A percentile compares a stretch with the other conserved stretches of the same genome.
Conservation (phyloP, 345 rosid genomes). For the Viola odorata region DNA sequence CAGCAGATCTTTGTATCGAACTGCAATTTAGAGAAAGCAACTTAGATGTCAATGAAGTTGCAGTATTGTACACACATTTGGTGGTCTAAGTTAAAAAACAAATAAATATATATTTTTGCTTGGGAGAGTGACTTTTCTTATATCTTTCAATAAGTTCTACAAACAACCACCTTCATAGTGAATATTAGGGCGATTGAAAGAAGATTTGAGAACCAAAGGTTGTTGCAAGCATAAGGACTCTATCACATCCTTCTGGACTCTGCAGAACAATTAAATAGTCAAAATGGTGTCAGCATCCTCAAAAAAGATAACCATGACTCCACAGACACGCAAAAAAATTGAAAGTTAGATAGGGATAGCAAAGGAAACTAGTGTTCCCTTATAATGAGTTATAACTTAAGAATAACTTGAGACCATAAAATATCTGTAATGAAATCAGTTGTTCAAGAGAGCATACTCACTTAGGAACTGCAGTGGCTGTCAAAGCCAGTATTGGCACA, state of each 20-base stretch:
- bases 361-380: neutral
- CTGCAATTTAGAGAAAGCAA: constrained; percentile 42
- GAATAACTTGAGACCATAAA: neutral
- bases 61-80: neutral
- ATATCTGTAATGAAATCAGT: neutral
- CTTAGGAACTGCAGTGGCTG: constrained; percentile 97
- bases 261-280: constrained; percentile 28
- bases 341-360: too few species aligned
- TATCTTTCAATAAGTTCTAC: neutral
- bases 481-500: constrained; percentile 83
- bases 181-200: constrained; percentile 93
- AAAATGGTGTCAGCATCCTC: constrained; percentile 1
- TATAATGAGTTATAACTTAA: neutral
- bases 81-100: neutral
- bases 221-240: constrained; percentile 64
- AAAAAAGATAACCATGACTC: too few species aligned
- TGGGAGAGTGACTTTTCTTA: neutral
- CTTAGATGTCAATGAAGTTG: constrained; percentile 27
- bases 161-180: constrained; percentile 70
- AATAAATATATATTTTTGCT: neutral
- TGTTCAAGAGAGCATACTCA: constrained; percentile 30
- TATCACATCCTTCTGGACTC: constrained; percentile 89
- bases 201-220: constrained; percentile 80
- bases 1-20: constrained; percentile 83
- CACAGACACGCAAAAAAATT: too few species aligned